Evolutionary conservation across 1,284 basidiomycete species (phyloP), one percentile per base, ranked within the genome.

Genomic region (Sanghuangporus baumii): DNA sequence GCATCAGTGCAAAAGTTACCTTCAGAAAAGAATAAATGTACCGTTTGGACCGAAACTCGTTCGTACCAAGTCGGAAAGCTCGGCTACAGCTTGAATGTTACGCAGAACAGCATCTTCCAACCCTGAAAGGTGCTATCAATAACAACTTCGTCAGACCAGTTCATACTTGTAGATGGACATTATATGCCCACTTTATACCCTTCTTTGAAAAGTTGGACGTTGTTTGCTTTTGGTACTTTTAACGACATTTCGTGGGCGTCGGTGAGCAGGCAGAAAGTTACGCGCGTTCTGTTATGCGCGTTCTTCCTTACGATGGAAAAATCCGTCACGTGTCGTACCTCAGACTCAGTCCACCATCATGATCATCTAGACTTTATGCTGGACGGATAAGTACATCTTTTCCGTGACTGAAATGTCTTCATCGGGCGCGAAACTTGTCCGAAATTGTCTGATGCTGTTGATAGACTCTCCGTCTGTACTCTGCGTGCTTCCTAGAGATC

Each of bases 11-110:
- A 18, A n/a, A 8, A 20, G 31, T 31, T 31, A 3, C 26, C 26
- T 0, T 31, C 3, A 31, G 2, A 31, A 55, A 16, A 23, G 55
- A 43, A 36, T 31, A 40, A 26, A 76, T 88, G 72, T 73, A 91
- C 95, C 94, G 74, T 97, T 96, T 38, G 95, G 96, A 20, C 95
- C 96, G 74, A 97, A 97, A 74, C 93, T 94, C 60, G 97, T 99
- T 69, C 96, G 83, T 48, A 98, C 94, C 69, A 98, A 91, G 78
- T 98, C 91, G 48, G 94, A 94, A 57, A 99, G 83, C 74, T 99
- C 96, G 58, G 86, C 82, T 23, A 98, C 93, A 9, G 97, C 96
- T 73, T 95, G 89, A 70, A 98, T 98, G 79, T 98, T 99, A 66
- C 96, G 87, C 26, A 96, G 78, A 31, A 95, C 91, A 14, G 95